These are phyloP conservation scores for Calonectria fujianensis DNA, from an alignment of 2,329 filamentous ascomycete genomes.

Conservation along the genomic window DNA sequence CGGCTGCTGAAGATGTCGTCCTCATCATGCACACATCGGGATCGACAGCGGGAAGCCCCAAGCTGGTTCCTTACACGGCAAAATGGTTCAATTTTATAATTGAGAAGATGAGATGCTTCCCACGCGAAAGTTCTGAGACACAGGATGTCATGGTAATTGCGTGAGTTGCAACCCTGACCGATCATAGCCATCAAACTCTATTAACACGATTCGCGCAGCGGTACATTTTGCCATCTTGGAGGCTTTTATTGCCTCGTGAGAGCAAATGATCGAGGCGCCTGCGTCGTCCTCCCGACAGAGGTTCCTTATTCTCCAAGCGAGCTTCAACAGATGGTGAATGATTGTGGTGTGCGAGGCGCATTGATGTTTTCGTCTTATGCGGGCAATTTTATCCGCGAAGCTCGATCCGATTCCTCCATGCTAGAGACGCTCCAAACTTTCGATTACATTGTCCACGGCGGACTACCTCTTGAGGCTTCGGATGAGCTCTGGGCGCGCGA, in stretches of 20 bases:
- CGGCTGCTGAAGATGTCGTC: constrained; percentile 26
- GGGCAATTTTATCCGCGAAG: constrained; percentile 37
- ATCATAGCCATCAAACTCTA: fast-evolving
- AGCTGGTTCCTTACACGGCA: constrained; percentile 47
- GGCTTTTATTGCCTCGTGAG: constrained; percentile 27
- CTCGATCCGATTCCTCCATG: constrained; percentile 36
- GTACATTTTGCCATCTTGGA: constrained; percentile 48
- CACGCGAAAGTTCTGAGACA: not conserved
- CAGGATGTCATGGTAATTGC: constrained; percentile 5
- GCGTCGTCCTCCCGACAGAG: constrained; percentile 40
- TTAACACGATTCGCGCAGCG: constrained; percentile 34
- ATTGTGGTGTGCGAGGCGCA: constrained; percentile 16
- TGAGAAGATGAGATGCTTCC: constrained; percentile 5
- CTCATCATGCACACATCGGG: constrained; percentile 50
- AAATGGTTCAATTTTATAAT: constrained; percentile 40
- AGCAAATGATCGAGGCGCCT: constrained; percentile 32
- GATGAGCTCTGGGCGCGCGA: constrained; percentile 43
- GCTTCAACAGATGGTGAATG: constrained; percentile 33
- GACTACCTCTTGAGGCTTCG: constrained; percentile 11
- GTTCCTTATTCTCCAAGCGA: constrained; percentile 39
- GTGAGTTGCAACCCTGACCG: not conserved
- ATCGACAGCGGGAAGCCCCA: constrained; percentile 48
- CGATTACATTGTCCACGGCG: constrained; percentile 34
- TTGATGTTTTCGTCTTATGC: constrained; percentile 31
- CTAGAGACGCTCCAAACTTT: constrained; percentile 34